These are phyloP conservation scores for Nematodospora anomalae DNA, from an alignment of 1,139 yeast species.

Conservation along the genomic window DNA sequence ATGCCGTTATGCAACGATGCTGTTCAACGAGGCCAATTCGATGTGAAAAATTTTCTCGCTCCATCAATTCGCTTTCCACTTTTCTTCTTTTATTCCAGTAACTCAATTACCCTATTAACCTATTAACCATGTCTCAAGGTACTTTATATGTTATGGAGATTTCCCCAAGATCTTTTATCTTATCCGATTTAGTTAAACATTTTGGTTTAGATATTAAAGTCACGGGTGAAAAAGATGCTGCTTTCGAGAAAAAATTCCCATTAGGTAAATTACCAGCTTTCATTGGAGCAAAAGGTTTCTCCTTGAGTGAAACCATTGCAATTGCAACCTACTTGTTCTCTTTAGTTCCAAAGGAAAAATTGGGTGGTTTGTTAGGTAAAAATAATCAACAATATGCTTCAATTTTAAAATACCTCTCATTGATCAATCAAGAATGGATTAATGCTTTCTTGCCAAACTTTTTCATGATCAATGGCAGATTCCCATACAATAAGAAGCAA, in stretches of 20 bases:
- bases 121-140: slow-evolving; percentile 57
- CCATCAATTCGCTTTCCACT: too few relatives aligned
- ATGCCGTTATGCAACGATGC: too few relatives aligned
- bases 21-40: too few relatives aligned
- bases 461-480: slow-evolving; percentile 33
- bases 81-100: too few relatives aligned
- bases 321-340: slow-evolving; percentile 46
- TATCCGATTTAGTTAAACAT: slow-evolving; percentile 47
- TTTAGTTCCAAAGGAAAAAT: slow-evolving; percentile 33
- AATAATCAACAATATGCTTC: slow-evolving; percentile 66
- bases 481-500: slow-evolving; percentile 75
- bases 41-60: too few relatives aligned
- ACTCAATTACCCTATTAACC: too few relatives aligned
- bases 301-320: slow-evolving; percentile 78
- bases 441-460: slow-evolving; percentile 35
- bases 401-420: slow-evolving; percentile 80
- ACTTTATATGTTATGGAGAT: slow-evolving; percentile 51
- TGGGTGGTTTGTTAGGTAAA: slow-evolving; percentile 53
- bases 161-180: slow-evolving; percentile 54
- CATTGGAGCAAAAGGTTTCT: slow-evolving; percentile 75
- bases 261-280: slow-evolving; percentile 75
- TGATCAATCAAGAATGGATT: slow-evolving; percentile 70
- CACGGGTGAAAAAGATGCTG: slow-evolving; percentile 38
- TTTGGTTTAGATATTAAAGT: slow-evolving; percentile 67
- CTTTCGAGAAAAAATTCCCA: slow-evolving; percentile 61